A percentile compares a stretch with the other conserved stretches of the same genome.
Conservation (phyloP, 2,329 filamentous ascomycete species). For the Fusarium poae region DNA sequence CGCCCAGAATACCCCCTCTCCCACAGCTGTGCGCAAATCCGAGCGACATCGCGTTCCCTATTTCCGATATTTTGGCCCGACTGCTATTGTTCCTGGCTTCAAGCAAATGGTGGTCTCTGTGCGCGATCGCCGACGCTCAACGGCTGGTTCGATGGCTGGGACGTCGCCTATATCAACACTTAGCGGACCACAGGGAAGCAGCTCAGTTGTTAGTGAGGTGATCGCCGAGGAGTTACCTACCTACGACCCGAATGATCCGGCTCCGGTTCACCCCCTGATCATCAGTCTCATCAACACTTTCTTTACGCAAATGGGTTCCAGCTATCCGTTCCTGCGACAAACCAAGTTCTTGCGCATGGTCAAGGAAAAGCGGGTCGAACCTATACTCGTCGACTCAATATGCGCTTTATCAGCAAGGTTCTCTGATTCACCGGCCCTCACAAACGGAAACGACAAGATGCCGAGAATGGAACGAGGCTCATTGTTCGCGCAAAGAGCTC, state of each 20-base stretch:
- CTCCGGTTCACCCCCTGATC: slow-evolving; percentile 80
- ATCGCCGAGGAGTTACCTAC: slow-evolving; percentile 72
- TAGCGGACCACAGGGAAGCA: slow-evolving; percentile 54
- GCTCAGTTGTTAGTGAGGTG: slow-evolving; percentile 58
- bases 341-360: slow-evolving; percentile 80
- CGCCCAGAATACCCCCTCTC: slow-evolving; percentile 55
- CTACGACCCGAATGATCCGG: slow-evolving; percentile 79
- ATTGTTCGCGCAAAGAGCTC: slow-evolving; percentile 84
- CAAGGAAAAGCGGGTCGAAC: slow-evolving; percentile 83
- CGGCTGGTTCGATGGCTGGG: slow-evolving; percentile 67
- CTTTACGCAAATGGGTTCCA: slow-evolving; percentile 85
- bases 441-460: slow-evolving; percentile 62
- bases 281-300: slow-evolving; percentile 83
- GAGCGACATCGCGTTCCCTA: slow-evolving; percentile 81
- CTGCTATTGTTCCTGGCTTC: slow-evolving; percentile 90
- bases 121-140: slow-evolving; percentile 72
- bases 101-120: slow-evolving; percentile 92
- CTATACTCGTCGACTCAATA: slow-evolving; percentile 87
- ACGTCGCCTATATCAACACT: slow-evolving; percentile 62
- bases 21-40: slow-evolving; percentile 60
- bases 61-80: slow-evolving; percentile 91
- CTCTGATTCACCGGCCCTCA: slow-evolving; percentile 69
- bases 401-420: slow-evolving; percentile 87
- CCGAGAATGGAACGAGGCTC: slow-evolving; percentile 77
- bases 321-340: slow-evolving; percentile 83